Percentiles rank a stretch among this genome's conserved stretches.
phyloP scores from a whole-genome alignment of 73 alveolate genomes.

The Stentor roeselii region DNA sequence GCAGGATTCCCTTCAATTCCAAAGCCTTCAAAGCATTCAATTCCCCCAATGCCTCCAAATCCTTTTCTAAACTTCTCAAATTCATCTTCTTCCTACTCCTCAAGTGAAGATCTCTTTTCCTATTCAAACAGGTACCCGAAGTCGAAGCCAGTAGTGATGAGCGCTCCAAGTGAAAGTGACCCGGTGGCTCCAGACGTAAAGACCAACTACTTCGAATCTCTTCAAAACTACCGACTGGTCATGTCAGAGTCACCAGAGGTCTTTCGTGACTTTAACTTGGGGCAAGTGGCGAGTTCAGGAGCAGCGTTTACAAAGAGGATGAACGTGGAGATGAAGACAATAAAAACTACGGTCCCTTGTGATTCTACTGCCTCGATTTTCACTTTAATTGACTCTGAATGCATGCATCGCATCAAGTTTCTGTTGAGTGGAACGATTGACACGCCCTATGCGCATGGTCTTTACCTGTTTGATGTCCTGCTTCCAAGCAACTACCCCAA shows the following conservation, averaged over 20 bases:
- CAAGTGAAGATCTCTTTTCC: not conserved
- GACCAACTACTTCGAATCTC: not conserved
- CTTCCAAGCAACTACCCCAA: slow-evolving; percentile 65
- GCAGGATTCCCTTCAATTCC: not conserved
- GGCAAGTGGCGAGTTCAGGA: not conserved
- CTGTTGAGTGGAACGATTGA: slow-evolving; percentile 79
- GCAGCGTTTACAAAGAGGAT: not conserved
- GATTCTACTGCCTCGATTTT: slow-evolving; percentile 80
- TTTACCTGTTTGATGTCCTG: slow-evolving; percentile 56
- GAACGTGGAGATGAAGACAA: slow-evolving; percentile 64
- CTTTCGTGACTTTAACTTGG: not conserved
- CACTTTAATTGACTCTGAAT: slow-evolving; percentile 72
- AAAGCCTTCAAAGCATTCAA: not conserved
- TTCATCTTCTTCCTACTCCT: too few species aligned
- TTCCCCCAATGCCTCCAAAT: not conserved
- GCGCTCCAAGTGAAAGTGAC: not conserved
- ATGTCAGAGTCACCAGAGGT: not conserved
- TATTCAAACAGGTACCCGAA: too few species aligned
- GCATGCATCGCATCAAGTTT: slow-evolving; percentile 73
- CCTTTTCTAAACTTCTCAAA: not conserved
- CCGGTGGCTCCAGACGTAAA: slow-evolving; percentile 15
- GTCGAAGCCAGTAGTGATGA: not conserved
- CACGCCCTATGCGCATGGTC: slow-evolving; percentile 80
- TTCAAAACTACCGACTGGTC: not conserved
- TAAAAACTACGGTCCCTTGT: slow-evolving; percentile 72